Percentiles rank a stretch among this genome's conserved stretches.
These are phyloP conservation scores for Nyssa sinensis DNA, from an alignment of 148 eudicot genomes.

Conservation along the genomic window DNA sequence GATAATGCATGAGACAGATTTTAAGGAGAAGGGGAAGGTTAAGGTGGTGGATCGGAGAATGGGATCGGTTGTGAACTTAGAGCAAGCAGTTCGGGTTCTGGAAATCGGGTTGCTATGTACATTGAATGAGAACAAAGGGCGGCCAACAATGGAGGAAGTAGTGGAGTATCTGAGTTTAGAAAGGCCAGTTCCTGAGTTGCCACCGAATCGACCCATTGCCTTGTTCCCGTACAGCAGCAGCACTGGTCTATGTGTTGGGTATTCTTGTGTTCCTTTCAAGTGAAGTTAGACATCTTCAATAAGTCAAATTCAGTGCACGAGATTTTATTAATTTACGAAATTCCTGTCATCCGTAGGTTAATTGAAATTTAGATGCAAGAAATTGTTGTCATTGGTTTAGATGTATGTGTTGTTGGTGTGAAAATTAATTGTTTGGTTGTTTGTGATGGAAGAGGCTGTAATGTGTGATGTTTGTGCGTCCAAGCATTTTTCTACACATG, in stretches of 20 bases:
- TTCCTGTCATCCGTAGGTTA: no score
- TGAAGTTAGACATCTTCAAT: no score
- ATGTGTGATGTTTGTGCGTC: no score
- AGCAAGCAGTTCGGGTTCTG: constrained; percentile 57
- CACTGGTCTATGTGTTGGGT: constrained; percentile 34
- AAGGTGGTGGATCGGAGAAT: constrained; percentile 62
- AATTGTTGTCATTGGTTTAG: no score
- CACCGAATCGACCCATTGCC: constrained; percentile 53
- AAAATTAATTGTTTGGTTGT: no score
- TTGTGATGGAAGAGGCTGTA: no score
- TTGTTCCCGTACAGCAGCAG: constrained; percentile 49
- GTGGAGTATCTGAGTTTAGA: constrained; percentile 43
- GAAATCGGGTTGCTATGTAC: constrained; percentile 71
- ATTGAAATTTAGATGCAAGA: no score
- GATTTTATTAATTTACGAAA: no score
- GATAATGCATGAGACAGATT: constrained; percentile 55
- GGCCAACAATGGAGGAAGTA: constrained; percentile 64
- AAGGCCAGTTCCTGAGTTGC: constrained; percentile 49
- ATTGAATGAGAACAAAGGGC: constrained; percentile 60
- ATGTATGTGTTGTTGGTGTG: no score
- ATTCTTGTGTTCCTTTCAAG: constrained; percentile 39
- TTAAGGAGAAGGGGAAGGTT: constrained; percentile 50
- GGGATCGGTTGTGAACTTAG: constrained; percentile 52
- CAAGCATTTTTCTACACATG: no score
- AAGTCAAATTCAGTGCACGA: no score